Evolutionary conservation across 495 filamentous ascomycete genomes (phyloP).

Genomic region (Podospora didyma): DNA sequence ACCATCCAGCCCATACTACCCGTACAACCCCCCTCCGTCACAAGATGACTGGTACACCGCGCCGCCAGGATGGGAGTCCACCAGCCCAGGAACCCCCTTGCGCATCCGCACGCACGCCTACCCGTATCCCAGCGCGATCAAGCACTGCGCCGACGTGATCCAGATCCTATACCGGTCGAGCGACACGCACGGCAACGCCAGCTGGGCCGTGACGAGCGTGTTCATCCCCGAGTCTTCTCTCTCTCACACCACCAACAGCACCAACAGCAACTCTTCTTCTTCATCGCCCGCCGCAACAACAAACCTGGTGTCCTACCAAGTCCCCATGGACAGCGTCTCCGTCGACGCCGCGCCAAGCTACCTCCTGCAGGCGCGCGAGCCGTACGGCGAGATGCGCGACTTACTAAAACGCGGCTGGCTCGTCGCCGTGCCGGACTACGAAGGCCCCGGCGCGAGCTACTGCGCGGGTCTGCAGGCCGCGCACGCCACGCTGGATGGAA

Average conservation of each 20-base stretch:
- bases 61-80: conserved; percentile 33
- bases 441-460: conserved; percentile 40
- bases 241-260: background rate
- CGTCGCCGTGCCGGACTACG: conserved; percentile 46
- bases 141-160: conserved; percentile 30
- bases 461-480: conserved; percentile 39
- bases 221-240: conserved; percentile 32
- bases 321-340: conserved; percentile 14
- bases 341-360: conserved; percentile 13
- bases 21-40: conserved; percentile 27
- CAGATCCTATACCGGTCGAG: conserved; percentile 52
- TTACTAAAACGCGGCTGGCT: conserved; percentile 26
- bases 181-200: conserved; percentile 38
- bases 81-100: conserved; percentile 41
- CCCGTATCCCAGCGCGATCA: conserved; percentile 16
- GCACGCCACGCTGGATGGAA: conserved; percentile 44
- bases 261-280: background rate
- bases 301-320: conserved; percentile 16
- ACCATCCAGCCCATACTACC: background rate
- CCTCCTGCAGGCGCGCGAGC: conserved; percentile 18
- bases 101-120: conserved; percentile 39
- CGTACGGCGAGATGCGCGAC: conserved; percentile 21
- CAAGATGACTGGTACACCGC: conserved; percentile 46
- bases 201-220: conserved; percentile 48
- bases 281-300: background rate